These are phyloP conservation scores for Cryptosporidium sp. DNA, from an alignment of 169 alveolate genomes.

Conservation along the genomic window DNA sequence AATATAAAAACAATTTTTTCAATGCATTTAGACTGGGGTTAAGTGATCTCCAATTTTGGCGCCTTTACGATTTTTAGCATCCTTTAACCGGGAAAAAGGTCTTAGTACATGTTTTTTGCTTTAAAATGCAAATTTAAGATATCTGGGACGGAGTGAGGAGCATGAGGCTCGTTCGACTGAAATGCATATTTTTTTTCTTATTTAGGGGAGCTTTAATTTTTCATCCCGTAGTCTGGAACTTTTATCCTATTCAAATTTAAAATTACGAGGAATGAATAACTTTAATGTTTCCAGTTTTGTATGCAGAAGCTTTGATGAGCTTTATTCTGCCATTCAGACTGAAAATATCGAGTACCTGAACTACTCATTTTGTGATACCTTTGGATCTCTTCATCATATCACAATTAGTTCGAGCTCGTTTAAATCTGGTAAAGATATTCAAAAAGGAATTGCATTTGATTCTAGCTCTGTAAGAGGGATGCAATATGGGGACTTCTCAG, in stretches of 20 bases:
- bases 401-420: conserved; percentile 47
- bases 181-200: background rate
- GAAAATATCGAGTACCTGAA: conserved; percentile 55
- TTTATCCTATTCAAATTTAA: background rate
- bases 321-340: conserved; percentile 13
- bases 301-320: conserved; percentile 30
- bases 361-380: conserved; percentile 60
- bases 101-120: background rate
- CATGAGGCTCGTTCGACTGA: background rate
- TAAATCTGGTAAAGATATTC: conserved; percentile 34
- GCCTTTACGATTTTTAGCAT: conserved; percentile 61
- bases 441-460: conserved; percentile 64
- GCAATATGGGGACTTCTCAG: conserved; percentile 57
- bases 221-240: background rate
- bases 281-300: background rate
- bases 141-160: conserved; percentile 8
- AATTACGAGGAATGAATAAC: background rate
- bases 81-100: conserved; percentile 42
- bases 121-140: conserved; percentile 1
- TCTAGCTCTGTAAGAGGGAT: conserved; percentile 75
- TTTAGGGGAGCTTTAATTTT: background rate
- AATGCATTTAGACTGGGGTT: conserved; percentile 75
- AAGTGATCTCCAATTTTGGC: conserved; percentile 68
- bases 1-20: background rate
- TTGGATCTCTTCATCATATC: conserved; percentile 66